Conservation (phyloP, 2,329 filamentous ascomycete species). For the Dendryphion nanum region DNA sequence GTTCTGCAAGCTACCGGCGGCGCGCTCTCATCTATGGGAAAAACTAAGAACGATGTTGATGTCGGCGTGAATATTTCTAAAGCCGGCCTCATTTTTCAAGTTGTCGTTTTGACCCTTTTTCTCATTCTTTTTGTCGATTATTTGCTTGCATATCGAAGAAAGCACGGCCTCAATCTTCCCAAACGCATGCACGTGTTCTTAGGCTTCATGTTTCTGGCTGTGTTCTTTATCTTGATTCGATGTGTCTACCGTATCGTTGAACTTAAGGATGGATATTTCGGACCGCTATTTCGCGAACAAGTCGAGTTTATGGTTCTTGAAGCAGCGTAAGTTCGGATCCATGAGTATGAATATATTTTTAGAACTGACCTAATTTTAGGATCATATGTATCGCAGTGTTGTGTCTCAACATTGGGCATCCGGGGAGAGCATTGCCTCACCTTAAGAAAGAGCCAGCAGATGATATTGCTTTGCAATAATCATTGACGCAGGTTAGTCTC, state of each 20-base stretch:
- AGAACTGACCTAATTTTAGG: not conserved
- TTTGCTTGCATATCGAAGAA: not conserved
- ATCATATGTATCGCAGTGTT: not conserved
- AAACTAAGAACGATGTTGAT: not conserved
- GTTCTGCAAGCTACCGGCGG: constrained; percentile 2
- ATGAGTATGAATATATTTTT: not conserved
- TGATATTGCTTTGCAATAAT: no score
- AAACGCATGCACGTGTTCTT: not conserved
- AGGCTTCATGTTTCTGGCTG: not conserved
- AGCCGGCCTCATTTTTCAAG: not conserved
- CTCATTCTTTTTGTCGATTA: not conserved
- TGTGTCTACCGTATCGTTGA: not conserved
- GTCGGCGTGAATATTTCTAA: not conserved
- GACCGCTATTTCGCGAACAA: not conserved
- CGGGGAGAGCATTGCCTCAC: not conserved
- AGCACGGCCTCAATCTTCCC: not conserved
- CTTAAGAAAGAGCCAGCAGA: no score
- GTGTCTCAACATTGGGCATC: not conserved
- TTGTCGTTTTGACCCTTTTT: not conserved
- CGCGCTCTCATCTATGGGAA: constrained; percentile 3
- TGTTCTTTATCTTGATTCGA: not conserved
- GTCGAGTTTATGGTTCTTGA: not conserved
- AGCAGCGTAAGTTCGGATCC: not conserved
- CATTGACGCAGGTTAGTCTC: no score
- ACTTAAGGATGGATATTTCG: not conserved